Conservation (phyloP, 2,329 filamentous ascomycete genomes). For the Phialemonium atrogriseum region DNA sequence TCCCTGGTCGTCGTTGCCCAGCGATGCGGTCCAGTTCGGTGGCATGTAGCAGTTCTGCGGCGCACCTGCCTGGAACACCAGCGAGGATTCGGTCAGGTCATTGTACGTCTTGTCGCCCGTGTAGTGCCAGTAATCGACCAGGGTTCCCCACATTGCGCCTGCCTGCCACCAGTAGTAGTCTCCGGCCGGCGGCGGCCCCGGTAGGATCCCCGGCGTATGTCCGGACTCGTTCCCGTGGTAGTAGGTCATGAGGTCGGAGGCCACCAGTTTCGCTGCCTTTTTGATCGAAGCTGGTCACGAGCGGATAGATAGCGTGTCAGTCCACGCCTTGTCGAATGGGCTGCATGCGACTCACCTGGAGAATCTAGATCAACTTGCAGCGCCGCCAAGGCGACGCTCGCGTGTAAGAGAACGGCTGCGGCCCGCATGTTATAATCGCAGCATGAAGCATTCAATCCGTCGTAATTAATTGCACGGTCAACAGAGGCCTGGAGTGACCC, state of each 20-base stretch:
- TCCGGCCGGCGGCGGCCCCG: constrained; percentile 35
- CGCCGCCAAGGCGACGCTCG: too few species aligned
- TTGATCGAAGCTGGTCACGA: constrained; percentile 25
- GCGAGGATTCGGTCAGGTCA: constrained; percentile 20
- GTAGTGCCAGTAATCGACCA: constrained; percentile 58
- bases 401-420: too few species aligned
- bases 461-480: too few species aligned
- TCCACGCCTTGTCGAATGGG: too few species aligned
- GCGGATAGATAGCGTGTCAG: too few species aligned
- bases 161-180: constrained; percentile 62
- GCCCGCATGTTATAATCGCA: too few species aligned
- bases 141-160: constrained; percentile 51
- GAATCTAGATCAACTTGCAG: too few species aligned
- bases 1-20: constrained; percentile 54
- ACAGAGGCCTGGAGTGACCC: too few species aligned
- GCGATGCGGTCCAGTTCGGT: constrained; percentile 20
- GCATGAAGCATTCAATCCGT: too few species aligned
- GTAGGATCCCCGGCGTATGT: constrained; percentile 35
- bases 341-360: too few species aligned
- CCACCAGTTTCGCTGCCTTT: constrained; percentile 27
- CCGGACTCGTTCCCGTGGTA: constrained; percentile 36
- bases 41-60: constrained; percentile 19
- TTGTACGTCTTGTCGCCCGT: constrained; percentile 54
- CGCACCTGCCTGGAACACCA: constrained; percentile 19
- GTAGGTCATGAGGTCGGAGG: constrained; percentile 34